These are phyloP conservation scores for Hyaloperonospora arabidopsidis DNA, from an alignment of 352 stramenopile genomes.

Conservation along the genomic window DNA sequence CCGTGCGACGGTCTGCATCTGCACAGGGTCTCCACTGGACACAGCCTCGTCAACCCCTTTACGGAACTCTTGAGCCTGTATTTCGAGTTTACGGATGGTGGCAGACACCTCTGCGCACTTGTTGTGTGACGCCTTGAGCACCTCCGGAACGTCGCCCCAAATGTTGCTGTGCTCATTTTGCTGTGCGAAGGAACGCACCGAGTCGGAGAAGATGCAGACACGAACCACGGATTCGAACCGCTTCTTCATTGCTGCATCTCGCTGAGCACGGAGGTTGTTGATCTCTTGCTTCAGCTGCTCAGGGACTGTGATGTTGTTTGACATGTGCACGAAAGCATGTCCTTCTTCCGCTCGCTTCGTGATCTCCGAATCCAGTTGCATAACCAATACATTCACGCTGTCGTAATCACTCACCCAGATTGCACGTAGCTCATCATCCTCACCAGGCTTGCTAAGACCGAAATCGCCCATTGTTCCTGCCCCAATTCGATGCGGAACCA, in stretches of 20 bases:
- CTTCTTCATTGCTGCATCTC: conserved; percentile 29
- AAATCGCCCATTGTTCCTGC: conserved; percentile 9
- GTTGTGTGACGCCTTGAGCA: conserved; percentile 38
- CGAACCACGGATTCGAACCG: conserved; percentile 38
- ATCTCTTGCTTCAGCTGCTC: conserved; percentile 41
- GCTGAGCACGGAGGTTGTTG: conserved; percentile 21
- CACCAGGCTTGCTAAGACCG: conserved; percentile 10
- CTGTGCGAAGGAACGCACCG: conserved; percentile 32
- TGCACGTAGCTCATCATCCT: conserved; percentile 29
- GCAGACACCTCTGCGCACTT: conserved; percentile 36
- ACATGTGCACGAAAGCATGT: conserved; percentile 30
- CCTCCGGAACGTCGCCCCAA: conserved; percentile 37
- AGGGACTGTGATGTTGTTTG: conserved; percentile 40
- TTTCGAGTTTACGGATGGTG: conserved; percentile 25
- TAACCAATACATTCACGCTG: conserved; percentile 28
- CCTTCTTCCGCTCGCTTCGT: conserved; percentile 24
- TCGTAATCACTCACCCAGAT: conserved; percentile 37
- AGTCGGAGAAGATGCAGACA: conserved; percentile 46
- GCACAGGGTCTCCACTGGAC: conserved; percentile 33
- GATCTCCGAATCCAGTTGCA: conserved; percentile 26
- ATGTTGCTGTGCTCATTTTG: conserved; percentile 28
- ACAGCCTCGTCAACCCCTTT: conserved; percentile 40
- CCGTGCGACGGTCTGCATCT: conserved; percentile 37
- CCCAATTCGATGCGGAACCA: conserved; percentile 17
- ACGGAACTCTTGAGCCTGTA: conserved; percentile 26